These are phyloP conservation scores for Gigaspora rosea DNA, from an alignment of 192 early-diverging fungal genomes.

Conservation along the genomic window DNA sequence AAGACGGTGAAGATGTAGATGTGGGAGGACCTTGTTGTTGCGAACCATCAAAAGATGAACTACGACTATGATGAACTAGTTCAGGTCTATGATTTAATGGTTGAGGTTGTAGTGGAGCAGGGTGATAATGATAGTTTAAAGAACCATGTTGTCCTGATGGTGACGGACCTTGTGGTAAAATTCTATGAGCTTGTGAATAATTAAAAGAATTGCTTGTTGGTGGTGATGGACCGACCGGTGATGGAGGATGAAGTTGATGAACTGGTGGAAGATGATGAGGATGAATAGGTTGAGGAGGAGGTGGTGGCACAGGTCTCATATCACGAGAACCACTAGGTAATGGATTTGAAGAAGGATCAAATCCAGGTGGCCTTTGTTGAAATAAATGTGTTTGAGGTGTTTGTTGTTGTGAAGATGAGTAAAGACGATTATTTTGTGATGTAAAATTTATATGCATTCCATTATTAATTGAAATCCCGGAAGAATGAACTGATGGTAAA, in stretches of 20 bases:
- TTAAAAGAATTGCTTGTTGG: neutral
- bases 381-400: neutral
- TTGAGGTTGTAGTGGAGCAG: slow-evolving; percentile 7
- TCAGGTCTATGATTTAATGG: slow-evolving; percentile 24
- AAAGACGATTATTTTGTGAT: neutral
- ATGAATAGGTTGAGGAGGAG: neutral
- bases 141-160: neutral
- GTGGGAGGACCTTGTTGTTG: neutral
- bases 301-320: neutral
- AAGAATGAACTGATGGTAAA: slow-evolving; percentile 28
- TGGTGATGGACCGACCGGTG: neutral
- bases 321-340: neutral
- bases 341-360: neutral
- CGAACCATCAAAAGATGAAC: neutral
- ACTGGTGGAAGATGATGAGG: neutral
- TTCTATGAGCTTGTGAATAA: neutral
- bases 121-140: neutral
- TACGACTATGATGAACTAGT: slow-evolving; percentile 9
- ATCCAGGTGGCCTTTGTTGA: neutral
- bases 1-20: neutral
- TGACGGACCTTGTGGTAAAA: neutral
- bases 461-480: slow-evolving; percentile 6
- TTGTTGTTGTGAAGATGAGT: neutral
- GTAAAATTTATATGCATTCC: slow-evolving; percentile 28
- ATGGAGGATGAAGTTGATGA: slow-evolving; percentile 18